These are phyloP conservation scores for Colletotrichum tamarilloi DNA, from an alignment of 2,329 filamentous ascomycete species.

Conservation along the genomic window DNA sequence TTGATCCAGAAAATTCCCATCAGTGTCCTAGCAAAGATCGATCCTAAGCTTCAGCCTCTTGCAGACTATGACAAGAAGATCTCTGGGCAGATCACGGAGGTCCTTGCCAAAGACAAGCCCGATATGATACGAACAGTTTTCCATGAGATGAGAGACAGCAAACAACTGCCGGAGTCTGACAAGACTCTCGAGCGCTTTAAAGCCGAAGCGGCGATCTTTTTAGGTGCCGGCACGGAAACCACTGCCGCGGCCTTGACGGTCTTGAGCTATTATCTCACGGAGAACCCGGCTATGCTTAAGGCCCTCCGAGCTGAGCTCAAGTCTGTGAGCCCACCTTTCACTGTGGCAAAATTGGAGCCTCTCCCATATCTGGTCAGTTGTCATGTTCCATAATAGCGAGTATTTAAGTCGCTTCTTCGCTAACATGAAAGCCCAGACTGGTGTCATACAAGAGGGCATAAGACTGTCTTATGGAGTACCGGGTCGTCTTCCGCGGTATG, in stretches of 20 bases:
- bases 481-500: constrained; percentile 27
- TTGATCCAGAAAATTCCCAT: constrained; percentile 35
- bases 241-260: constrained; percentile 47
- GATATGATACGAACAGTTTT: constrained; percentile 45
- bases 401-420: not conserved
- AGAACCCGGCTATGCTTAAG: constrained; percentile 40
- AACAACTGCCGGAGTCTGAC: constrained; percentile 28
- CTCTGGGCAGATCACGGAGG: constrained; percentile 26
- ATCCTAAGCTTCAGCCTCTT: constrained; percentile 32
- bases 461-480: constrained; percentile 34
- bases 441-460: constrained; percentile 27
- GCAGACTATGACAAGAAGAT: constrained; percentile 33
- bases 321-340: constrained; percentile 43
- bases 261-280: constrained; percentile 45
- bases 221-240: constrained; percentile 67
- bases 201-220: constrained; percentile 46
- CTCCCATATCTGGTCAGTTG: constrained; percentile 27
- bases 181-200: constrained; percentile 36
- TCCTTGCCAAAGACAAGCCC: not conserved
- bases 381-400: not conserved
- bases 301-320: constrained; percentile 43
- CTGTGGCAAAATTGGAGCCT: constrained; percentile 20
- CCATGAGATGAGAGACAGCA: constrained; percentile 43
- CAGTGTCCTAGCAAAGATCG: constrained; percentile 25
- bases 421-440: not conserved